Base-by-base conservation (phyloP, 352 stramenopile genomes). In the Paralagenidium karlingii region DNA sequence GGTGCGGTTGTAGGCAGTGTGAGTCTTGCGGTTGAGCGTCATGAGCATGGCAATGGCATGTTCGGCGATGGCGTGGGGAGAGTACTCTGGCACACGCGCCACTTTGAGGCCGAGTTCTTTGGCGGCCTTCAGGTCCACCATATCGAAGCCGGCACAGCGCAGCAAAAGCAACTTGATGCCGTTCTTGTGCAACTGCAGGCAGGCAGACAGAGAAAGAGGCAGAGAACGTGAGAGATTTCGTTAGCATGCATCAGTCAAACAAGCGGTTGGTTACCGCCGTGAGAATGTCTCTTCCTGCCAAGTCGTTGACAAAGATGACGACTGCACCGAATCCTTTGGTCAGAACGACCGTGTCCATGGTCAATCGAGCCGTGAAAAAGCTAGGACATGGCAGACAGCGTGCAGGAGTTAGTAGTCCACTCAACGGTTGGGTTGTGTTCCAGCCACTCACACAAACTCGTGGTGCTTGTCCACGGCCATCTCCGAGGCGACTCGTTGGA, bases 241-340 rank as follows among this genome's bases (percentile, higher is more conserved):
- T n/a, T n/a, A n/a, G n/a, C n/a, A n/a, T n/a, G n/a, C n/a, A n/a
- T 38, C 11, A n/a, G n/a, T n/a, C n/a, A n/a, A n/a, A n/a, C 3
- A 42, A 36, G 11, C 39, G 18, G 15, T 51, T 24, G 38, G 36
- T 40, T 31, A 73, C 51, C 47, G 65, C 60, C 39, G 73, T 64
- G 7, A 91, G 57, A 18, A 63, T 56, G 2, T 50, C 56, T 16
- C 54, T 66, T 40, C 89, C 60, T 3, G 76, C 75, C 6, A 60
- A 63, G 50, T 94, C 80, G 45, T 94, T 94, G 34, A 94, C 80
- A 45, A 91, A 94, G 40, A 88, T 80, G 26, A 75, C 67, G 21
- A 82, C 68, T 27, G 32, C 67, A 34, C 84, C 70, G 32, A 56
- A 82, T 1, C 61, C 58, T 8, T 65, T 47, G 0, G 74, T 68